Evolutionary conservation across 2,329 filamentous ascomycete genomes (phyloP), one percentile per base, ranked within the genome.

Genomic region (Aureobasidium subglaciale): DNA sequence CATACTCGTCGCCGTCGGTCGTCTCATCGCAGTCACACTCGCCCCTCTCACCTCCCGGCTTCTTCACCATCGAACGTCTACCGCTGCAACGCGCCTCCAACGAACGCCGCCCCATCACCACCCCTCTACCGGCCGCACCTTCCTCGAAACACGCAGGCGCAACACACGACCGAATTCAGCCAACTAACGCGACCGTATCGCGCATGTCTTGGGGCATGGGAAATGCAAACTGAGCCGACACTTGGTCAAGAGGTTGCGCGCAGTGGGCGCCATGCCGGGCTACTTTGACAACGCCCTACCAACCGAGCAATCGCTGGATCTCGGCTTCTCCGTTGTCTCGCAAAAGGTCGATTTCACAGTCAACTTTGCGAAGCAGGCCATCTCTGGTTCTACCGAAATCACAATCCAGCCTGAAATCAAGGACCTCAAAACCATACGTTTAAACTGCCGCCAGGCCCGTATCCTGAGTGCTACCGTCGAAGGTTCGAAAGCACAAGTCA

Each of bases 301-400:
- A 20, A 59, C 59, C 27, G 43, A 53, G 54, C 45, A 32, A 24
- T 42, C 63, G 35, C 66, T 71, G 50, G 64, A 63, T 58, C 67
- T 70, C 49, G 74, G 74, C 34, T 84, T 79, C 65, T 75, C 76
- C 45, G 75, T 97, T 57, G 79, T 89, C 55, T 86, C 90, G 72
- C 92, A 97, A 73, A 88, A 88, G 68, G 85, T 99, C 48, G 86
- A 90, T 64, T 78, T 99, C 58, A 91, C 97, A 64, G 78, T 99
- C 67, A 88, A 95, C 73, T 95, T 99, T 68, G 79, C 81, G 61
- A 82, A 81, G 54, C 86, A 85, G 70, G 81, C 78, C 65, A 74
- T 97, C 65, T 84, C 81, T 59, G 93, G 93, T 49, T 86, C 82
- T 60, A 89, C 88, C 8, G 86, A 91, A 62, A 87, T 99, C 63